Conservation (phyloP, 257 asterid species). For the Vinca minor region DNA sequence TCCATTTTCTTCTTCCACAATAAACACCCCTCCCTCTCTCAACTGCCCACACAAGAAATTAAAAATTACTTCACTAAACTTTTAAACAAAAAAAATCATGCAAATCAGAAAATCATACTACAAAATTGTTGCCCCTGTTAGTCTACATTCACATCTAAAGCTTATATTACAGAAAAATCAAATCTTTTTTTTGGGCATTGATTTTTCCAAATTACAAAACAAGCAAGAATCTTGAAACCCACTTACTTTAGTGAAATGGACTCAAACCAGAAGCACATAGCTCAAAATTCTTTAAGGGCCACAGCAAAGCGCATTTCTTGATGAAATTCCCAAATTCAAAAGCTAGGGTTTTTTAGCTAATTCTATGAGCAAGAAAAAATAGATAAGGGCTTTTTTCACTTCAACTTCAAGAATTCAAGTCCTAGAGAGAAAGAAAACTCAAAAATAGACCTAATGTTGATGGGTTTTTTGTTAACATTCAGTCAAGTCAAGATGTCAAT, state of each 20-base stretch:
- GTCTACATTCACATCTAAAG: neutral
- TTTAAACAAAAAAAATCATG: neutral
- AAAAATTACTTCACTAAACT: neutral
- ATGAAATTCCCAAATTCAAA: slow-evolving; percentile 24
- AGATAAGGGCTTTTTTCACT: slow-evolving; percentile 47
- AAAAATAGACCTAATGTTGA: slow-evolving; percentile 1
- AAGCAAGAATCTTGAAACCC: slow-evolving; percentile 1
- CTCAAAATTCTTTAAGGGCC: slow-evolving; percentile 12
- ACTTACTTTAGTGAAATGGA: slow-evolving; percentile 16
- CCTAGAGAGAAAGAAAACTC: neutral
- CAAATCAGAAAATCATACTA: neutral
- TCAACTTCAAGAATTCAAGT: slow-evolving; percentile 2
- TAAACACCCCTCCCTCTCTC: slow-evolving; percentile 32
- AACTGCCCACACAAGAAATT: slow-evolving; percentile 16
- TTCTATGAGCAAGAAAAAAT: slow-evolving; percentile 12
- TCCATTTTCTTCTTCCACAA: slow-evolving; percentile 48
- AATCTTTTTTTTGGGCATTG: neutral
- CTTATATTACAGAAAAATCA: neutral
- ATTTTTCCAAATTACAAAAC: slow-evolving; percentile 12
- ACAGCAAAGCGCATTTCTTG: slow-evolving; percentile 32
- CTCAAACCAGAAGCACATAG: slow-evolving; percentile 13
- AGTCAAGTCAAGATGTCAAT: slow-evolving; percentile 18
- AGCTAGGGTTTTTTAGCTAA: slow-evolving; percentile 20
- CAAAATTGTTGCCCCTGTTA: neutral
- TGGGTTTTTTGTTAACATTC: neutral